Percentiles rank a stretch among this genome's conserved stretches.
Conservation (phyloP, 495 filamentous ascomycete genomes). For the Podospora tetraspora region DNA sequence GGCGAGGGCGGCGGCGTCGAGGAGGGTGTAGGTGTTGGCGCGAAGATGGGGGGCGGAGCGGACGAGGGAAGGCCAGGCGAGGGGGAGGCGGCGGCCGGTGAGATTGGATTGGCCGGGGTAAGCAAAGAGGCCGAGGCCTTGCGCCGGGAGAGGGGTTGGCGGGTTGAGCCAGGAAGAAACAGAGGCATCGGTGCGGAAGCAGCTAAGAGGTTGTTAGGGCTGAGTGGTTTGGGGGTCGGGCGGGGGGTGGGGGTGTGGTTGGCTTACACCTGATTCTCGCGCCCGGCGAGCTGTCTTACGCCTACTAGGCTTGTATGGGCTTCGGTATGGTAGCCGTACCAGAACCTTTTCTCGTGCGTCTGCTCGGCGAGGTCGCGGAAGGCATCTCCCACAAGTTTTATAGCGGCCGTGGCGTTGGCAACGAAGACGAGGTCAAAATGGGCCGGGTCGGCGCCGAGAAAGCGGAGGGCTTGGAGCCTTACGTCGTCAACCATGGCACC, state of each 20-base stretch:
- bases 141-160: background rate
- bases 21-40: slow-evolving; percentile 53
- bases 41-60: background rate
- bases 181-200: slow-evolving; percentile 60
- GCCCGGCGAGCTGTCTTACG: slow-evolving; percentile 53
- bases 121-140: slow-evolving; percentile 56
- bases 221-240: background rate
- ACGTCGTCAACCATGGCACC: slow-evolving; percentile 56
- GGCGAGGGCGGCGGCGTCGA: slow-evolving; percentile 69
- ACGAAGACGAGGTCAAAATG: slow-evolving; percentile 88
- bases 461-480: slow-evolving; percentile 60
- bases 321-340: slow-evolving; percentile 72
- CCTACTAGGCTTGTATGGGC: slow-evolving; percentile 72
- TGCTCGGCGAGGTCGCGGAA: slow-evolving; percentile 53
- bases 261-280: slow-evolving; percentile 29
- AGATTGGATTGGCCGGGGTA: slow-evolving; percentile 80
- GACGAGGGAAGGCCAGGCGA: slow-evolving; percentile 38
- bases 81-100: slow-evolving; percentile 63
- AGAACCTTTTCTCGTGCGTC: slow-evolving; percentile 44
- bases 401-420: slow-evolving; percentile 83
- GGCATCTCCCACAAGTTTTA: slow-evolving; percentile 70
- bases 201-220: slow-evolving; percentile 28
- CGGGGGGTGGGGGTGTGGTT: background rate
- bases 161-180: slow-evolving; percentile 58
- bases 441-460: slow-evolving; percentile 78